Percentiles rank a stretch among this genome's conserved stretches.
Conservation (phyloP, 1,284 basidiomycete species). For the Boletus sp. region DNA sequence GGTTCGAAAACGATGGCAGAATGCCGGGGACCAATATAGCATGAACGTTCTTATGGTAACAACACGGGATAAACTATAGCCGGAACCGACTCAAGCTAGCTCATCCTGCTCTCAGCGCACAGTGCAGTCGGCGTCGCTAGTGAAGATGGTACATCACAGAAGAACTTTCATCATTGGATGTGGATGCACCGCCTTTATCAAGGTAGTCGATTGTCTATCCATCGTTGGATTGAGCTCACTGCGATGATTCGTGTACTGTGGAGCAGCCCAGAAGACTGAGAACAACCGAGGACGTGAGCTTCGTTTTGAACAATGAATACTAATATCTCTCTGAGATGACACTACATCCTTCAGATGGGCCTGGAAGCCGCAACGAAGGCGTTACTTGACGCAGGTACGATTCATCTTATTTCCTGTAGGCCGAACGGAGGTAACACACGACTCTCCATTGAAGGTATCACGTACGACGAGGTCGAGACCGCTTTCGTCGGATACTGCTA, state of each 20-base stretch:
- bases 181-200: constrained; percentile 33
- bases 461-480: constrained; percentile 76
- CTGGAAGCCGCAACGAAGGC: constrained; percentile 27
- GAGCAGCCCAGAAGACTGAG: constrained; percentile 29
- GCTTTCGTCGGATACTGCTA: constrained; percentile 84
- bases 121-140: neutral
- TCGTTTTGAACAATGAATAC: neutral
- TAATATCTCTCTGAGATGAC: constrained; percentile 2
- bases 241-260: neutral
- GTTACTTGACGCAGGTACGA: constrained; percentile 28
- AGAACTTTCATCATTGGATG: constrained; percentile 33
- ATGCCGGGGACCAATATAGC: no score
- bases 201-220: constrained; percentile 13
- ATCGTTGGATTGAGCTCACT: neutral
- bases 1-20: no score
- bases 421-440: neutral
- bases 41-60: no score
- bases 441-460: constrained; percentile 56
- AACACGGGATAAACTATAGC: no score
- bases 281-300: constrained; percentile 31
- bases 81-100: neutral
- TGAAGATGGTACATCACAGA: constrained; percentile 18
- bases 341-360: constrained; percentile 20
- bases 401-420: neutral
- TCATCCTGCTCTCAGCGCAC: neutral